These are phyloP conservation scores for Penstemon eatonii DNA, from an alignment of 257 asterid species.

Conservation along the genomic window DNA sequence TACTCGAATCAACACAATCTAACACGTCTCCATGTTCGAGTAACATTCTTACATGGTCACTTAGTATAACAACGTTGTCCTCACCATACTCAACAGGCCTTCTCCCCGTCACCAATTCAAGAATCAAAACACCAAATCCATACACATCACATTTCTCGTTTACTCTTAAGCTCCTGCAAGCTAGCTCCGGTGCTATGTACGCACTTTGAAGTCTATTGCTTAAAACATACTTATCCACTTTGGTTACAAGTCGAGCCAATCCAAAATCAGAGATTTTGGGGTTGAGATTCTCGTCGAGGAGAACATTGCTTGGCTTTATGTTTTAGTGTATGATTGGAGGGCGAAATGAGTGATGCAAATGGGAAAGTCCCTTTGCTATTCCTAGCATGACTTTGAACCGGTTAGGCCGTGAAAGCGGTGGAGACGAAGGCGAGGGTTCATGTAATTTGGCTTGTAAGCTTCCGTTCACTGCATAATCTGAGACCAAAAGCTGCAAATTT, in stretches of 20 bases:
- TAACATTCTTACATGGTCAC: constrained; percentile 74
- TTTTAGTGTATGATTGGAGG: constrained; percentile 88
- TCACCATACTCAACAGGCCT: constrained; percentile 82
- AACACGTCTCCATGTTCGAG: constrained; percentile 76
- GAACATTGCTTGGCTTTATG: constrained; percentile 78
- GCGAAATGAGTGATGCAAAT: constrained; percentile 74
- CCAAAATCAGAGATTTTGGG: constrained; percentile 84
- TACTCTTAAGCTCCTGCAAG: constrained; percentile 86
- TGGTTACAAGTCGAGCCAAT: constrained; percentile 60
- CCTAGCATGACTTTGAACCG: constrained; percentile 72
- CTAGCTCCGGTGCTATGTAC: constrained; percentile 85
- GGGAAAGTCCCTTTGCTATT: constrained; percentile 84
- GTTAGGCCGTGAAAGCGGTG: constrained; percentile 61
- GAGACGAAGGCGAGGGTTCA: constrained; percentile 34
- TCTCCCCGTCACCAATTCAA: constrained; percentile 77
- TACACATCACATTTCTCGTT: constrained; percentile 88
- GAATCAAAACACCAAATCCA: constrained; percentile 85
- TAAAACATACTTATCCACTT: constrained; percentile 59
- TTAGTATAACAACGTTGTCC: constrained; percentile 72
- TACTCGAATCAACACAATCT: constrained; percentile 68
- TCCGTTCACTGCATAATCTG: constrained; percentile 65
- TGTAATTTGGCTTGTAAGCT: constrained; percentile 70
- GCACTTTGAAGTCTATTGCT: constrained; percentile 70
- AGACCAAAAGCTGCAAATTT: constrained; percentile 68
- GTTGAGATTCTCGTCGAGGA: constrained; percentile 63